These are phyloP conservation scores for Melocanna baccifera DNA, from an alignment of 176 grass and related monocot species.

Conservation along the genomic window DNA sequence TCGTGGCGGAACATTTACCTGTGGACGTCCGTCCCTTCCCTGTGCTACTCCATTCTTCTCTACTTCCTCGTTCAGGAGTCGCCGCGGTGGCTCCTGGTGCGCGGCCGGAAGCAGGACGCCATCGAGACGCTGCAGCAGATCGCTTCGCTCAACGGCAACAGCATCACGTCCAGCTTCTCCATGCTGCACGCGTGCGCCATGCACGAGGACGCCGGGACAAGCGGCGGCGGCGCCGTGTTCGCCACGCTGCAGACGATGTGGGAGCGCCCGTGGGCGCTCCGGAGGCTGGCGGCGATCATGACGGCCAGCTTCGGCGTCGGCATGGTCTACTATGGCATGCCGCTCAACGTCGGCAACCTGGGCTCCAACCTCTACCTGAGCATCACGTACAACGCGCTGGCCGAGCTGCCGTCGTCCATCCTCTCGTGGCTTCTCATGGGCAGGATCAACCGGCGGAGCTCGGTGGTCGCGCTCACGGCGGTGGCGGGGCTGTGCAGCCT, in stretches of 20 bases:
- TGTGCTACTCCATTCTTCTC: constrained; percentile 60
- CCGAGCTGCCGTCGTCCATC: constrained; percentile 63
- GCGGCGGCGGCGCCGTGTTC: constrained; percentile 30
- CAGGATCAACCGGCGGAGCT: constrained; percentile 55
- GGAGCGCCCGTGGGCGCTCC: constrained; percentile 62
- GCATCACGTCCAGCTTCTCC: constrained; percentile 76
- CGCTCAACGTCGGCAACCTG: constrained; percentile 80
- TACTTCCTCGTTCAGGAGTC: constrained; percentile 66
- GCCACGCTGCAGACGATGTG: constrained; percentile 50
- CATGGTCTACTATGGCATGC: constrained; percentile 88
- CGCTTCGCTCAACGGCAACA: constrained; percentile 40
- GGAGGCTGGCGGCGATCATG: constrained; percentile 66
- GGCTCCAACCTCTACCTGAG: constrained; percentile 81
- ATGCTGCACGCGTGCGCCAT: constrained; percentile 47
- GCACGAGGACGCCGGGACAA: background rate
- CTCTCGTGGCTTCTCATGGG: constrained; percentile 49
- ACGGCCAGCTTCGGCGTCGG: constrained; percentile 63
- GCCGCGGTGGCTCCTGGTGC: constrained; percentile 86
- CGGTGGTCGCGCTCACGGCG: constrained; percentile 42
- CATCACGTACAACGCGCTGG: constrained; percentile 75
- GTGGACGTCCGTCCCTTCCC: constrained; percentile 62
- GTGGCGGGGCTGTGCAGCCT: constrained; percentile 52
- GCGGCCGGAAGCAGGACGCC: constrained; percentile 72
- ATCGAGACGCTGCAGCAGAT: constrained; percentile 60
- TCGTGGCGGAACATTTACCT: constrained; percentile 78